Evolutionary conservation across 2,329 filamentous ascomycete species (phyloP).

Genomic region (Talaromyces sp.): DNA sequence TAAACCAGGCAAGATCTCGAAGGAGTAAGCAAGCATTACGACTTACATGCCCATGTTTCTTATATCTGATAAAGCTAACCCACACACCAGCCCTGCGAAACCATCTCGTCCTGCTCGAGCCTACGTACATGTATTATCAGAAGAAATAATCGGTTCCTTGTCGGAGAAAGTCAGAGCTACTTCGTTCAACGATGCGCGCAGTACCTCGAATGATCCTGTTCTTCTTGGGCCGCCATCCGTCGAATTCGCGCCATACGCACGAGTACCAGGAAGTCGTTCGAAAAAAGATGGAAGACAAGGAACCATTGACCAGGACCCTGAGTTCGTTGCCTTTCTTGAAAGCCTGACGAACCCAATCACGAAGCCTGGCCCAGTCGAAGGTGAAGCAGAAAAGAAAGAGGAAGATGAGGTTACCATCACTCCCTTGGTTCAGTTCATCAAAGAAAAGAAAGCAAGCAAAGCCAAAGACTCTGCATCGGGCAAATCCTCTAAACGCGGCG

Average conservation of each 20-base stretch:
- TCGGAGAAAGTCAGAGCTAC: constrained; percentile 65
- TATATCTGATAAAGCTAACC: neutral
- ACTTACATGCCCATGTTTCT: neutral
- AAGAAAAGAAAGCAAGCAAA: constrained; percentile 83
- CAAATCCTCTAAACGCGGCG: constrained; percentile 40
- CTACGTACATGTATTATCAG: constrained; percentile 76
- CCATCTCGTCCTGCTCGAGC: constrained; percentile 74
- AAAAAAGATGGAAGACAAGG: constrained; percentile 81
- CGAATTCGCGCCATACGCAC: constrained; percentile 80
- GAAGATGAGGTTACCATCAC: constrained; percentile 70
- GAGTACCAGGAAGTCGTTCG: constrained; percentile 69
- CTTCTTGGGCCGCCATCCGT: constrained; percentile 74
- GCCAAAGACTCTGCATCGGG: constrained; percentile 57
- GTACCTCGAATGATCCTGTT: constrained; percentile 65
- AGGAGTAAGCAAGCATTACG: constrained; percentile 63
- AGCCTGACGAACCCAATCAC: constrained; percentile 70
- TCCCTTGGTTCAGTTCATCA: constrained; percentile 82
- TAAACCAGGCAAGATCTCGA: constrained; percentile 70
- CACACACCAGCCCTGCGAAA: constrained; percentile 65
- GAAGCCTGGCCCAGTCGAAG: constrained; percentile 53
- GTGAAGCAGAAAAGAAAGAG: constrained; percentile 50
- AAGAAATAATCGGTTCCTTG: constrained; percentile 63
- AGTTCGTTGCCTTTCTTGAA: constrained; percentile 91
- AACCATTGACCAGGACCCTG: constrained; percentile 92
- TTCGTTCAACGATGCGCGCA: constrained; percentile 77